Percentiles rank a stretch among this genome's conserved stretches.
Evolutionary conservation across 257 asterid species (phyloP).

Genomic region (Nicotiana tomentosiformis): DNA sequence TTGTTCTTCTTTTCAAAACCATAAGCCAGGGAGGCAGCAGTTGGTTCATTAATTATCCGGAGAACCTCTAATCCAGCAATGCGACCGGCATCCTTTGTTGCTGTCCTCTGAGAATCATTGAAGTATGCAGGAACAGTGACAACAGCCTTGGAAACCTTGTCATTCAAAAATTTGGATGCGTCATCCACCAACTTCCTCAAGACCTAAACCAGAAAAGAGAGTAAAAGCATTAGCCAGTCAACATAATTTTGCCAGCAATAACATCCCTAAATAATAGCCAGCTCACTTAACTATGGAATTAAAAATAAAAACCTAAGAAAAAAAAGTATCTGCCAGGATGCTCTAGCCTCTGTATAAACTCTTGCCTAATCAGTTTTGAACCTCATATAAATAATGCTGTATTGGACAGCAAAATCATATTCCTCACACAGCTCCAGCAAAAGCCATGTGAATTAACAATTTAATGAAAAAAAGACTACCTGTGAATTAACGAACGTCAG

Average conservation of each 20-base stretch:
- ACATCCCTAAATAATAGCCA: not conserved
- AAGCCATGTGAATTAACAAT: not conserved
- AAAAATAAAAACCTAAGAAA: not conserved
- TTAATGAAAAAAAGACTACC: not conserved
- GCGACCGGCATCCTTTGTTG: conserved; percentile 91
- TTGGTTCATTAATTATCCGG: conserved; percentile 81
- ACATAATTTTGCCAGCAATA: not conserved
- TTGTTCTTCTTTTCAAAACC: conserved; percentile 84
- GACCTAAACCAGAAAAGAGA: conserved; percentile 39
- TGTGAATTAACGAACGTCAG: not conserved
- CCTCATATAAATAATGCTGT: not conserved
- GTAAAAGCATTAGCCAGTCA: not conserved
- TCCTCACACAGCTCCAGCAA: not conserved
- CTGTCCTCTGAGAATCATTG: conserved; percentile 91
- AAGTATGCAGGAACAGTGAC: conserved; percentile 93
- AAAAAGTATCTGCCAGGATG: not conserved
- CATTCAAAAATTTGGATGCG: conserved; percentile 83
- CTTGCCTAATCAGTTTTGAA: not conserved
- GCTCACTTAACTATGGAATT: not conserved
- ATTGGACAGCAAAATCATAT: not conserved
- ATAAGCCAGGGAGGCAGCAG: conserved; percentile 90
- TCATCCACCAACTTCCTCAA: conserved; percentile 95
- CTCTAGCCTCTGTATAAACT: not conserved
- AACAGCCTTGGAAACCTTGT: conserved; percentile 92
- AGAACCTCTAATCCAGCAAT: conserved; percentile 93